Evolutionary conservation across 1,139 yeast species (phyloP).

Genomic region (Candida gigantensis): DNA sequence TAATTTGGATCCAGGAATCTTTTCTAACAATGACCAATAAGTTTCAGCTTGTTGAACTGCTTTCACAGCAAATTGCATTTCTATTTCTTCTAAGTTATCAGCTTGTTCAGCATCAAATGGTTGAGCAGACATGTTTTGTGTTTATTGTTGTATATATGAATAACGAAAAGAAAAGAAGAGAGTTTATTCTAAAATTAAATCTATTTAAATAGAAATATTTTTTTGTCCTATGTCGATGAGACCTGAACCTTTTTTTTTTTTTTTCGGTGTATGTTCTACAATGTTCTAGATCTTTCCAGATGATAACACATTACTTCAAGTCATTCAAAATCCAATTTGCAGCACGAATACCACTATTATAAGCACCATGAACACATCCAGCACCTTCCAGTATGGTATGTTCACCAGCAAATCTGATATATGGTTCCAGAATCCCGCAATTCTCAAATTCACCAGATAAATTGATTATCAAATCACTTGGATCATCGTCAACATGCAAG

Average conservation of each 20-base stretch:
- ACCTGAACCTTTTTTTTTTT: conserved; percentile 1
- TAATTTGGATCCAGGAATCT: conserved; percentile 75
- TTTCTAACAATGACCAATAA: conserved; percentile 79
- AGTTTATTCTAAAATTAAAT: too few relatives aligned
- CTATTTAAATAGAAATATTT: too few relatives aligned
- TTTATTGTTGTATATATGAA: conserved; percentile 18
- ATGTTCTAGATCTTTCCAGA: conserved; percentile 2
- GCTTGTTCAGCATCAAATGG: conserved; percentile 55
- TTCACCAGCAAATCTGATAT: conserved; percentile 81
- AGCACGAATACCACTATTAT: conserved; percentile 71
- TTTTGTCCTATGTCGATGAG: neutral
- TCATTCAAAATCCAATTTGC: conserved; percentile 49
- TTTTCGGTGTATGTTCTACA: conserved; percentile 7
- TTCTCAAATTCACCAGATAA: conserved; percentile 54
- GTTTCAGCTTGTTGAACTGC: conserved; percentile 96
- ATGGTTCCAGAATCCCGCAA: conserved; percentile 40
- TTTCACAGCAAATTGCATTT: conserved; percentile 95
- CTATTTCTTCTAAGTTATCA: conserved; percentile 69
- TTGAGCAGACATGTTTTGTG: conserved; percentile 13
- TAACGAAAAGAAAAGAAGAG: neutral
- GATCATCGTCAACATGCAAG: conserved; percentile 66
- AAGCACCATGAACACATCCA: conserved; percentile 85
- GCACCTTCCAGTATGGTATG: conserved; percentile 76
- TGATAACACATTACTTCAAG: neutral
- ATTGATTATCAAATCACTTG: conserved; percentile 55